A percentile compares a stretch with the other conserved stretches of the same genome.
These are phyloP conservation scores for Huntiella abstrusa DNA, from an alignment of 2,329 filamentous ascomycete species.

Conservation along the genomic window DNA sequence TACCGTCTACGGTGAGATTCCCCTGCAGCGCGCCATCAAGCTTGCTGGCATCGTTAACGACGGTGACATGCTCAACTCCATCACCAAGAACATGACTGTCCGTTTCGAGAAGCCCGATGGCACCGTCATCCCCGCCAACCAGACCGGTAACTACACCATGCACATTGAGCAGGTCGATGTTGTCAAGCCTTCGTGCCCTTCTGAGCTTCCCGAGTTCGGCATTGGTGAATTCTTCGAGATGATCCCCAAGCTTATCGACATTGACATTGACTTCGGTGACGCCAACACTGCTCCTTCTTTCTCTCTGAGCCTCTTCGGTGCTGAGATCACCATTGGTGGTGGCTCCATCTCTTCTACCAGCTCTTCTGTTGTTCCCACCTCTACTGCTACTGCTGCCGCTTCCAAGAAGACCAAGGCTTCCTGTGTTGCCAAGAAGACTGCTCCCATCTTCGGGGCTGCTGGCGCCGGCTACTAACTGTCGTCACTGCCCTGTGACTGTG, in stretches of 20 bases:
- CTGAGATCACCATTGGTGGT: constrained; percentile 7
- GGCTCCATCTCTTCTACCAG: background rate
- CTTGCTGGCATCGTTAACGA: constrained; percentile 27
- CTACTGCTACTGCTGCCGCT: background rate
- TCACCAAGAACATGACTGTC: constrained; percentile 15
- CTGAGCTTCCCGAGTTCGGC: constrained; percentile 11
- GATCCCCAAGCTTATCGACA: constrained; percentile 16
- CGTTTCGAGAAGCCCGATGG: constrained; percentile 12
- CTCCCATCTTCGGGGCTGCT: no score
- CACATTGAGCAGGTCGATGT: constrained; percentile 10
- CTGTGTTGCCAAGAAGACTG: background rate
- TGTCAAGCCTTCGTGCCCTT: constrained; percentile 7
- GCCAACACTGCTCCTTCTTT: constrained; percentile 5
- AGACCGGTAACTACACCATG: constrained; percentile 7
- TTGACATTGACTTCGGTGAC: constrained; percentile 17
- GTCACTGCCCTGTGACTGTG: no score
- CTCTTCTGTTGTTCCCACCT: background rate
- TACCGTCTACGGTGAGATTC: constrained; percentile 18
- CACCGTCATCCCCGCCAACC: constrained; percentile 5
- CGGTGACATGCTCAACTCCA: constrained; percentile 1
- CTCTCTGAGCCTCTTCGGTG: constrained; percentile 7
- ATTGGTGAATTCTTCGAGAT: constrained; percentile 6
- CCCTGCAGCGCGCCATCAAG: constrained; percentile 46
- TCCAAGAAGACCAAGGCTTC: background rate
- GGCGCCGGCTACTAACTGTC: no score